Base-by-base conservation (phyloP, 1,284 basidiomycete species). In the Exsudoporus floridanus region DNA sequence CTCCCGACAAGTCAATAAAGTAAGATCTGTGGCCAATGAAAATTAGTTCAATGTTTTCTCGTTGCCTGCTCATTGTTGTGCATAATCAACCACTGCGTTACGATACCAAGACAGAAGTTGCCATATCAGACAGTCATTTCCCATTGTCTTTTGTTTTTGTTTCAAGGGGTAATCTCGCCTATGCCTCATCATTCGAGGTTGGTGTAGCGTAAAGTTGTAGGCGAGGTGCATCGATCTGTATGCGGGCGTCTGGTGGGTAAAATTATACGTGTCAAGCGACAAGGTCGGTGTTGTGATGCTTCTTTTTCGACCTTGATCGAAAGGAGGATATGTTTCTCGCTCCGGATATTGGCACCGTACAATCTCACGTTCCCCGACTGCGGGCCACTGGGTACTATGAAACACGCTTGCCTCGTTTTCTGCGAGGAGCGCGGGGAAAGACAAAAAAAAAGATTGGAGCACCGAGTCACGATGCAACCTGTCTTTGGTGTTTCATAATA, bases 401-500 rank as follows among this genome's bases (percentile, higher is more conserved):
- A 42, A 38, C 57, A 7, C 16, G 10, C 33, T 33, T 41, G 42
- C 50, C 49, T 58, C 56, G 45, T 56, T 48, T 44, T 31, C 14
- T 37, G 55, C 58, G 58, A 36, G 23, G 39, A 10, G 5, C 37
- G 25, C 58, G 54, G 46, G 38, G 23, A 34, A n/a, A n/a, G n/a
- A n/a, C n/a, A n/a, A 38, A 36, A 6, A 35, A 28, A 37, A 21
- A 35, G 33, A 4, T 31, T 31, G 14, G 10, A 13, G 21, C 14
- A 19, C 18, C n/a, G 14, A 30, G 28, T 5, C 27, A 56, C 44
- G 51, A 33, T 56, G 52, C 36, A 30, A 12, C 18, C 36, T 18
- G 36, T 30, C 23, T 44, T 42, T 28, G 39, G 33, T 21, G 18
- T 38, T 50, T 38, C 48, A 55, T 58, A 56, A 55, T 55, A 58